These are phyloP conservation scores for Trifolium fragiferum DNA, from an alignment of 306 rosid genomes.

Conservation along the genomic window DNA sequence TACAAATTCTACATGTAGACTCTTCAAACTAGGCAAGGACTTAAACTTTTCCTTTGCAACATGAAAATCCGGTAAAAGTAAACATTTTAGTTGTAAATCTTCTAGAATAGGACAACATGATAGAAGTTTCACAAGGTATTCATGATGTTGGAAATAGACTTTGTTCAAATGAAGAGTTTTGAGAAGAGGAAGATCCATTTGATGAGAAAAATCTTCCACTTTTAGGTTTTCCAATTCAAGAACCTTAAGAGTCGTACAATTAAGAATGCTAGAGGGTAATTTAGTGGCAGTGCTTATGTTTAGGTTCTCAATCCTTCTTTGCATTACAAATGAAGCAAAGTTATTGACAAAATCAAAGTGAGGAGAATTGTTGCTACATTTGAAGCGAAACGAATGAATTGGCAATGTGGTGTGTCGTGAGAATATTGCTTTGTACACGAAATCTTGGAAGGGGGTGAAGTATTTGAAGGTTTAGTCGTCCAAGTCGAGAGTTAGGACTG, in stretches of 20 bases:
- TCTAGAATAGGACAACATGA: not conserved
- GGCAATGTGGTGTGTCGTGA: not conserved
- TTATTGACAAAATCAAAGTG: too few relatives aligned
- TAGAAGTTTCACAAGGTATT: not conserved
- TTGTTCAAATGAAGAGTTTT: not conserved
- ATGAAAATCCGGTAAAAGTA: not conserved
- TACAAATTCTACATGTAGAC: not conserved
- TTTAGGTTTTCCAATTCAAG: not conserved
- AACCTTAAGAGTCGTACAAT: not conserved
- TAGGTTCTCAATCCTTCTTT: not conserved
- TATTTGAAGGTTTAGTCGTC: not conserved
- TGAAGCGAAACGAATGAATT: not conserved
- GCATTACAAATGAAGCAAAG: not conserved
- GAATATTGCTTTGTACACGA: not conserved
- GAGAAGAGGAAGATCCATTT: not conserved
- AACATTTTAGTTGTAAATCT: not conserved
- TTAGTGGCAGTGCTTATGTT: not conserved
- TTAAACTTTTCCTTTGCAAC: not conserved
- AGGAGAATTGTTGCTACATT: not conserved
- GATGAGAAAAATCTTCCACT: not conserved
- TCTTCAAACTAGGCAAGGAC: not conserved
- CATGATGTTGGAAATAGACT: not conserved
- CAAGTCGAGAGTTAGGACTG: not conserved
- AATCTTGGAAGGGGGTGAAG: not conserved
- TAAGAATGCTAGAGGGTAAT: not conserved